These are phyloP conservation scores for Aureobasidium sp. DNA, from an alignment of 2,329 filamentous ascomycete genomes.

Conservation along the genomic window DNA sequence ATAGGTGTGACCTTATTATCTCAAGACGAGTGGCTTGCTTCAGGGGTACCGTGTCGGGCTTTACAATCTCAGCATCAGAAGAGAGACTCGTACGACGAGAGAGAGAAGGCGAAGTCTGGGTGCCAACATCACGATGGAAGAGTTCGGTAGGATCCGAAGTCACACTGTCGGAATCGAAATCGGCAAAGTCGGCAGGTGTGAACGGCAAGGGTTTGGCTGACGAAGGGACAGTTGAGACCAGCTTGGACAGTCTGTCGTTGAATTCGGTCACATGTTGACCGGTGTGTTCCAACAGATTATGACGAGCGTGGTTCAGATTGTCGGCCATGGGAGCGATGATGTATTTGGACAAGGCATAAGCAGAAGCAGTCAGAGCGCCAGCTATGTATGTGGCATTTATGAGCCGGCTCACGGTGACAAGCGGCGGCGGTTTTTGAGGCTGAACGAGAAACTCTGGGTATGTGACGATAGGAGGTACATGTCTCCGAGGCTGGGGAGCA, in stretches of 20 bases:
- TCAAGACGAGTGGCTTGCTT: constrained; percentile 39
- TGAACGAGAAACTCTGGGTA: constrained; percentile 58
- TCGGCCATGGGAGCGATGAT: constrained; percentile 55
- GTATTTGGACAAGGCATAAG: constrained; percentile 64
- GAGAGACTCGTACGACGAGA: constrained; percentile 30
- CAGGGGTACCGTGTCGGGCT: constrained; percentile 18
- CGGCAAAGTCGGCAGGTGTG: constrained; percentile 28
- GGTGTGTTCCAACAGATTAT: constrained; percentile 47
- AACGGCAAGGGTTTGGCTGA: constrained; percentile 19
- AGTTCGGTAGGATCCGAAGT: constrained; percentile 62
- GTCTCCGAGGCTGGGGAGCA: constrained; percentile 23
- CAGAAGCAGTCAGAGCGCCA: constrained; percentile 44
- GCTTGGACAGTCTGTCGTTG: constrained; percentile 47
- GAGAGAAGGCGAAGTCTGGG: constrained; percentile 57
- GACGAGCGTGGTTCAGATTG: constrained; percentile 45
- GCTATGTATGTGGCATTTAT: constrained; percentile 49
- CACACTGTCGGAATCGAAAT: constrained; percentile 40
- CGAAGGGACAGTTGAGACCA: constrained; percentile 54
- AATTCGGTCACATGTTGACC: constrained; percentile 44
- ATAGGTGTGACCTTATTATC: constrained; percentile 43
- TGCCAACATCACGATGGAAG: constrained; percentile 72
- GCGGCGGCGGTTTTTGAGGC: constrained; percentile 48
- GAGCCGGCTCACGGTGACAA: constrained; percentile 48
- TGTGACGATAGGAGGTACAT: constrained; percentile 54
- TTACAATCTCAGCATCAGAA: constrained; percentile 20